phyloP scores from a whole-genome alignment of 2,329 filamentous ascomycete genomes.

The Tolypocladium tropicale region DNA sequence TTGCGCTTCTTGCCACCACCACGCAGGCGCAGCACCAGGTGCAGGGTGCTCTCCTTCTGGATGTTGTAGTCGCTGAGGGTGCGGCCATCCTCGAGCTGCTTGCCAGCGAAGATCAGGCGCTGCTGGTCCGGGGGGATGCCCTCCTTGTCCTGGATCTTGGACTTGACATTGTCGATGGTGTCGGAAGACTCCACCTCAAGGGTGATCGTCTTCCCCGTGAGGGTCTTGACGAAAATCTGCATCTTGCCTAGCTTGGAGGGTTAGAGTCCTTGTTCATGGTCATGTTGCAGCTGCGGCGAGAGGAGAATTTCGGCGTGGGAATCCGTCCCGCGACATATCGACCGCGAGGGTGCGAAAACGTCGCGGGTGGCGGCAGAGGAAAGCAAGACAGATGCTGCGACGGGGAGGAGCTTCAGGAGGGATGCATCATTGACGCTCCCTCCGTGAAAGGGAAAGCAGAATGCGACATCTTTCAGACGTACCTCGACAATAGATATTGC shows the following conservation, averaged over 20 bases:
- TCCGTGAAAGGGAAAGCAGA: conserved; percentile 13
- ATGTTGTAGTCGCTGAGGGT: conserved; percentile 99
- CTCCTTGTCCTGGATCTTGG: conserved; percentile 98
- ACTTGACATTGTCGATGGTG: conserved; percentile 99
- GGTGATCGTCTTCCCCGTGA: conserved; percentile 99
- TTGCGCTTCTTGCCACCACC: conserved; percentile 99
- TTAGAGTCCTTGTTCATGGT: conserved; percentile 21
- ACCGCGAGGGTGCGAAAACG: neutral
- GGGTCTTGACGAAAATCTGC: conserved; percentile 72
- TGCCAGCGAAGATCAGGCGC: conserved; percentile 98
- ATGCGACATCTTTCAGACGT: conserved; percentile 44
- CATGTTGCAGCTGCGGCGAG: neutral
- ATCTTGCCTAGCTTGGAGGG: conserved; percentile 49
- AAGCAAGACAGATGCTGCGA: neutral
- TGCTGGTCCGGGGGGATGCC: conserved; percentile 98
- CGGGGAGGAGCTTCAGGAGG: conserved; percentile 17
- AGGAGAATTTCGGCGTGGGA: neutral
- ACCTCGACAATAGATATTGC: conserved; percentile 54
- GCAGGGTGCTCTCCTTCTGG: conserved; percentile 99
- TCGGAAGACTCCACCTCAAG: conserved; percentile 99
- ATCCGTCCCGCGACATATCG: neutral
- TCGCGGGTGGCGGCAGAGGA: conserved; percentile 1
- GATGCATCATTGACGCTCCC: conserved; percentile 17
- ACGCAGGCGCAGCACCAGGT: conserved; percentile 95
- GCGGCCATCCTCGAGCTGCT: conserved; percentile 99